A percentile compares a stretch with the other conserved stretches of the same genome.
These are phyloP conservation scores for Erigeron canadensis DNA, from an alignment of 129 eudicot genomes.

Conservation along the genomic window DNA sequence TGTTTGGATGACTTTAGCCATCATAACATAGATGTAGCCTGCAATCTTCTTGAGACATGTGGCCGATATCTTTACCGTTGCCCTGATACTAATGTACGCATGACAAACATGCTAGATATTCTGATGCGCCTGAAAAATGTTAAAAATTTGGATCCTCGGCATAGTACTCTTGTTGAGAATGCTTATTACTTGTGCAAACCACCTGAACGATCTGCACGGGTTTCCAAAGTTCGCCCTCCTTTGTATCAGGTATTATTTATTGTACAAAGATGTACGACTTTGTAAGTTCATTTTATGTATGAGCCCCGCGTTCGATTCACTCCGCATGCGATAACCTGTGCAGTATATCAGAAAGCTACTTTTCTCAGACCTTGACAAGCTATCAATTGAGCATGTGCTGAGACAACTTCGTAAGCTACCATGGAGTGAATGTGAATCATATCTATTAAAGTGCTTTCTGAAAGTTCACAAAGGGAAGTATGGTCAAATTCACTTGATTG, in stretches of 20 bases:
- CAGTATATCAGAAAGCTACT: slow-evolving; percentile 95
- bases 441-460: slow-evolving; percentile 83
- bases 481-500: slow-evolving; percentile 97
- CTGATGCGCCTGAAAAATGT: slow-evolving; percentile 94
- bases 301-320: slow-evolving; percentile 6
- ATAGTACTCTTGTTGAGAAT: slow-evolving; percentile 94
- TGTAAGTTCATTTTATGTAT: neutral
- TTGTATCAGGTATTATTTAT: slow-evolving; percentile 74
- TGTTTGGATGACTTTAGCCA: slow-evolving; percentile 95
- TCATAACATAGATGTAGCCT: slow-evolving; percentile 97
- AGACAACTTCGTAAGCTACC: slow-evolving; percentile 96
- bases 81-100: slow-evolving; percentile 86
- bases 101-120: slow-evolving; percentile 97
- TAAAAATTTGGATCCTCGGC: slow-evolving; percentile 95
- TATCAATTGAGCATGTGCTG: slow-evolving; percentile 83
- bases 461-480: slow-evolving; percentile 96
- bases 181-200: slow-evolving; percentile 97
- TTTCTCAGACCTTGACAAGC: slow-evolving; percentile 89
- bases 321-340: slow-evolving; percentile 29
- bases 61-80: slow-evolving; percentile 94
- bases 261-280: neutral
- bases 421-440: slow-evolving; percentile 88
- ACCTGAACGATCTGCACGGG: slow-evolving; percentile 94
- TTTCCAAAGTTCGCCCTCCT: slow-evolving; percentile 94
- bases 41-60: slow-evolving; percentile 98